Evolutionary conservation across 23 red algal species (phyloP), one percentile per base, ranked within the genome.

Genomic region (Gracilaria gracilis): DNA sequence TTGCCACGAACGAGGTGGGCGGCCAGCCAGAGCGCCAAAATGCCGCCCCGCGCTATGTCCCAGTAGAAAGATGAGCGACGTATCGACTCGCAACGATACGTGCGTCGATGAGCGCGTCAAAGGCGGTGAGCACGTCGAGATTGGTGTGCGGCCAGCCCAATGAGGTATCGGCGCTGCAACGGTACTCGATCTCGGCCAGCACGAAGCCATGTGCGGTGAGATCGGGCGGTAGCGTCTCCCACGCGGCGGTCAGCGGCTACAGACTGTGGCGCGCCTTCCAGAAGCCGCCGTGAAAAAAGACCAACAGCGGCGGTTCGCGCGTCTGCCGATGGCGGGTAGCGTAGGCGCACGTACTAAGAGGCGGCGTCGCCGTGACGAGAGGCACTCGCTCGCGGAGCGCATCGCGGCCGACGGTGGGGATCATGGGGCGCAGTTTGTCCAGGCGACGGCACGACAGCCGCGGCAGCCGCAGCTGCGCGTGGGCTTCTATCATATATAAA

Each of bases 201-300:
- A 73, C 36, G 88, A 67, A 83, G 61, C 65, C 59, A 65, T 37
- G 76, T 16, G 33, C 19, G 19, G 21, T 54, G 23, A 91, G 88
- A 55, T 53, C 55, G 28, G 88, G 76, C n/a, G 79, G 51, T 19
- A 91, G 37, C 36, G 88, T 82, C 3, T 73, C 36, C 37, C 66
- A 82, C n/a, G 61, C 76, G 12, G 88, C 88, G 11, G 77, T 91
- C 5, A 58, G 50, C 42, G 85, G 85, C 9, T 67, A 5, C 17
- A 91, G 36, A 0, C 77, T 77, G 62, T 91, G 80, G 48, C 21
- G 23, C 4, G 58, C 27, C 65, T 82, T 91, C 88, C 88, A 91
- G 47, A 91, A 91, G 65, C 88, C 88, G 38, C 88, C 88, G 40
- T 91, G 88, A 2, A 91, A 4, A 32, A 91, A 34, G 27, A 91